Conservation (phyloP, 2,329 filamentous ascomycete species). For the Apiospora marii region DNA sequence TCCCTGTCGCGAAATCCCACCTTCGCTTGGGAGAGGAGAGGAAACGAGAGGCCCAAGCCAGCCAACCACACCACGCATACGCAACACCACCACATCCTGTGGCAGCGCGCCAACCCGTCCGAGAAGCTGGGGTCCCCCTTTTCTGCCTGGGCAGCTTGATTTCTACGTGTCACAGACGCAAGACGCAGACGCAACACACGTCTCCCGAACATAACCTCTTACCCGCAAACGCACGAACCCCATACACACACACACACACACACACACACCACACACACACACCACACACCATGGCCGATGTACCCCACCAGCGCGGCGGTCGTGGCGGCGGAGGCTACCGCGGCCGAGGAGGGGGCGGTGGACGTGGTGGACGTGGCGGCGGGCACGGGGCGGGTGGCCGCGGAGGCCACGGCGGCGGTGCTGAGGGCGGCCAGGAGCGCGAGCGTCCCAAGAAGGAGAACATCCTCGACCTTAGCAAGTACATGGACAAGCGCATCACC, state of each 20-base stretch:
- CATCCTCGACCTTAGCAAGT: conserved; percentile 93
- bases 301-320: conserved; percentile 37
- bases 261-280: conserved; percentile 38
- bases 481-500: conserved; percentile 94
- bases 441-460: conserved; percentile 98
- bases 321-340: conserved; percentile 28
- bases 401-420: conserved; percentile 51
- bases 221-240: background rate
- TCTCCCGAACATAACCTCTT: background rate
- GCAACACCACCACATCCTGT: background rate
- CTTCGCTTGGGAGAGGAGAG: background rate
- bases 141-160: background rate
- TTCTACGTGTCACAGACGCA: background rate
- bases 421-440: conserved; percentile 57
- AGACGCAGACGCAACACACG: conserved; percentile 4
- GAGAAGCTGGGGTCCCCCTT: background rate
- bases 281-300: conserved; percentile 41
- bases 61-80: background rate
- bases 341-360: conserved; percentile 27
- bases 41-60: background rate
- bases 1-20: conserved; percentile 7
- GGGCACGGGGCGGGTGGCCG: conserved; percentile 50
- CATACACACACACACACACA: conserved; percentile 24
- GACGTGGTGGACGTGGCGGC: conserved; percentile 41
- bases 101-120: conserved; percentile 1